phyloP scores from a whole-genome alignment of 2,329 filamentous ascomycete genomes.

The Didymella arachidicola region DNA sequence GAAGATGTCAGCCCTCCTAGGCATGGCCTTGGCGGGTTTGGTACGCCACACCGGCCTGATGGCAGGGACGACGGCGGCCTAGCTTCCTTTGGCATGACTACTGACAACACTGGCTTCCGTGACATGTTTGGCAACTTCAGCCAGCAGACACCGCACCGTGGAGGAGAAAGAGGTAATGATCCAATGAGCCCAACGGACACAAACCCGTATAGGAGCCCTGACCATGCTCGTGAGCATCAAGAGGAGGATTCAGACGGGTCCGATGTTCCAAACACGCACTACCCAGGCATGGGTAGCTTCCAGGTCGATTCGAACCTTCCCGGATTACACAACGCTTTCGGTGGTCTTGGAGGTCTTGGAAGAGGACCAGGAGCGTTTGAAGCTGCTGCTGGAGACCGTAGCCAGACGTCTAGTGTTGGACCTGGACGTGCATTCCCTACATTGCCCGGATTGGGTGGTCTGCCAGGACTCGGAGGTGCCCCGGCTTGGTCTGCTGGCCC shows the following conservation, averaged over 20 bases:
- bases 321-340: slow-evolving; percentile 60
- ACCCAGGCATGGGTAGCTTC: slow-evolving; percentile 63
- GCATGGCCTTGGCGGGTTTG: slow-evolving; percentile 55
- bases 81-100: slow-evolving; percentile 67
- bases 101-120: slow-evolving; percentile 64
- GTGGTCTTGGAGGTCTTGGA: slow-evolving; percentile 62
- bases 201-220: slow-evolving; percentile 93
- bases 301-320: slow-evolving; percentile 56
- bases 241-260: slow-evolving; percentile 66
- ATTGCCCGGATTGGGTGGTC: slow-evolving; percentile 66
- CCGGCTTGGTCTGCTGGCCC: slow-evolving; percentile 71
- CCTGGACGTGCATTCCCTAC: slow-evolving; percentile 73
- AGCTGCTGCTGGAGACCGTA: slow-evolving; percentile 80
- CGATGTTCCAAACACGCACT: slow-evolving; percentile 60
- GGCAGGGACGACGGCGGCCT: slow-evolving; percentile 67
- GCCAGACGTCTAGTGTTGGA: slow-evolving; percentile 88
- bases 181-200: slow-evolving; percentile 92
- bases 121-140: slow-evolving; percentile 65
- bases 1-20: slow-evolving; percentile 71
- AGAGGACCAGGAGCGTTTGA: slow-evolving; percentile 54
- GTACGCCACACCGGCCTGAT: slow-evolving; percentile 56
- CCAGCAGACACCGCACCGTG: slow-evolving; percentile 62
- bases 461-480: slow-evolving; percentile 66
- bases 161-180: slow-evolving; percentile 62
- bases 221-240: slow-evolving; percentile 73